Evolutionary conservation across 2,329 filamentous ascomycete genomes (phyloP).

Genomic region (Apiospora malaysiana): DNA sequence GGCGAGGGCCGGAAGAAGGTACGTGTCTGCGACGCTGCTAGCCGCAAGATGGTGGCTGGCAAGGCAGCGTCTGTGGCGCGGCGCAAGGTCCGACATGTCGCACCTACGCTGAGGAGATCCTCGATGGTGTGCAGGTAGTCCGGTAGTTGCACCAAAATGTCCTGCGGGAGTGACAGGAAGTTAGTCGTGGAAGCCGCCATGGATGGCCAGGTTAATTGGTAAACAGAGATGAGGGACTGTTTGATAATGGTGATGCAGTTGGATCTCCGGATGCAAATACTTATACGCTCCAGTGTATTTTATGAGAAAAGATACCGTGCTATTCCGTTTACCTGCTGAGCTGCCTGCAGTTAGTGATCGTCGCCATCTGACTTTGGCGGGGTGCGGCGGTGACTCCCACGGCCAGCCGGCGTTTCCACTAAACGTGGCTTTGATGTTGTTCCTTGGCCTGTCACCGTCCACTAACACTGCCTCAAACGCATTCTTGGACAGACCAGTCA

Average conservation of each 20-base stretch:
- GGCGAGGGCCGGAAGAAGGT: constrained; percentile 45
- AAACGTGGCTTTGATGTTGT: neutral
- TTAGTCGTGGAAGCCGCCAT: neutral
- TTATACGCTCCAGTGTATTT: neutral
- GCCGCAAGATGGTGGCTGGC: constrained; percentile 38
- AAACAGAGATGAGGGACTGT: neutral
- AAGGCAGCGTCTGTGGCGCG: constrained; percentile 28
- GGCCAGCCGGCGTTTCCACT: constrained; percentile 8
- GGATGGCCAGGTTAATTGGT: neutral
- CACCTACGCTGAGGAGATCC: constrained; percentile 21
- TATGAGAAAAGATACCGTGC: too few species aligned
- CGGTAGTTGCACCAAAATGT: constrained; percentile 11
- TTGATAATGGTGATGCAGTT: too few species aligned
- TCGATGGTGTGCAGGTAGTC: constrained; percentile 22
- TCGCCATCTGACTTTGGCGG: neutral
- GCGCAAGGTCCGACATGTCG: constrained; percentile 35
- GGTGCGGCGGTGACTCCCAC: constrained; percentile 2
- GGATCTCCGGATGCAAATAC: too few species aligned
- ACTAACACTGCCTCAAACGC: neutral
- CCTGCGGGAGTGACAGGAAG: constrained; percentile 18
- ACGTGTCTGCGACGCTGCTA: constrained; percentile 39
- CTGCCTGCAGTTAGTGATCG: neutral
- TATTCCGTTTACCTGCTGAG: neutral
- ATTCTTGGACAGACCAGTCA: neutral
- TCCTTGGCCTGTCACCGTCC: too few species aligned